phyloP scores from a whole-genome alignment of 148 eudicot species.

The Silene conica region DNA sequence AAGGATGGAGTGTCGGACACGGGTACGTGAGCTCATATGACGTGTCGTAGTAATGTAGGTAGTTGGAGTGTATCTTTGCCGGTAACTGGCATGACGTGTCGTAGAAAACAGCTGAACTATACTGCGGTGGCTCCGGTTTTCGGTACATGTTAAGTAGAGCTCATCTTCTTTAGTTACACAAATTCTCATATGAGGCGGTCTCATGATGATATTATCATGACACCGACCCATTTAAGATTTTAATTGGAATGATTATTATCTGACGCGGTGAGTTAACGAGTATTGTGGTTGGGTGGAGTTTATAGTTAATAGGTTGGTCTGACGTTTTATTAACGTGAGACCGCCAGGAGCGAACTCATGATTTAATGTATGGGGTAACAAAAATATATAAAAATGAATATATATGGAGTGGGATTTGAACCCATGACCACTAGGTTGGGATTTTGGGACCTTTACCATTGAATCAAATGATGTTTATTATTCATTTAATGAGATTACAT shows the following conservation, averaged over 20 bases:
- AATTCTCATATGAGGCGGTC: not conserved
- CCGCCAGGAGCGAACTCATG: no score
- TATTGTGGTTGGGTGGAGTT: not conserved
- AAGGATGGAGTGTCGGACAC: no score
- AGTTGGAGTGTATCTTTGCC: not conserved
- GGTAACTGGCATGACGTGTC: not conserved
- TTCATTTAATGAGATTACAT: no score
- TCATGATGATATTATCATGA: not conserved
- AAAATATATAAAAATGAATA: no score
- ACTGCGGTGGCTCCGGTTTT: not conserved
- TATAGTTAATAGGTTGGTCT: not conserved
- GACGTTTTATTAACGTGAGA: not conserved
- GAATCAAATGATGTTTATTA: no score
- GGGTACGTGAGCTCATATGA: no score
- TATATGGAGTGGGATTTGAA: no score
- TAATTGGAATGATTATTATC: not conserved
- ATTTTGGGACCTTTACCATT: no score
- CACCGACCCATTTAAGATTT: not conserved
- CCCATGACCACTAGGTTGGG: no score
- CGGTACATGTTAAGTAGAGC: not conserved
- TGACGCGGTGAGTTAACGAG: not conserved
- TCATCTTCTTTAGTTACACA: not conserved
- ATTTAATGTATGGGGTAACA: no score
- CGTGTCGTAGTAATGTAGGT: no score
- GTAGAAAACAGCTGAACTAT: not conserved